phyloP scores from a whole-genome alignment of 1,284 basidiomycete genomes.

The Agaricales sp. region DNA sequence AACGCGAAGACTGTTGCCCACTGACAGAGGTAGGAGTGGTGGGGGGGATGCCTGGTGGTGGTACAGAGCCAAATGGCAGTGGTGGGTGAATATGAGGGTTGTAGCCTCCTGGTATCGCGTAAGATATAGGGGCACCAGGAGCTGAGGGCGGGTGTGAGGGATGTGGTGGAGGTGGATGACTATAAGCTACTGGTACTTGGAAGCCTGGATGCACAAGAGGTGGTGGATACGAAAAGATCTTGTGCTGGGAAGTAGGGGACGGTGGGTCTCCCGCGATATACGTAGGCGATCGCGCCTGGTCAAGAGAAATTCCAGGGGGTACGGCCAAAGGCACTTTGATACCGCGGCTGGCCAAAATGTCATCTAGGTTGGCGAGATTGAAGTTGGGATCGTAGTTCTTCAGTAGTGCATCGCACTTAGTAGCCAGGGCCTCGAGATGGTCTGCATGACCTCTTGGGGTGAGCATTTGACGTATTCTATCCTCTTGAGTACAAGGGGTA shows the following conservation, averaged over 20 bases:
- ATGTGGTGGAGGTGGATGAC: slow-evolving; percentile 22
- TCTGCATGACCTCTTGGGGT: slow-evolving; percentile 74
- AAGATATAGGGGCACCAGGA: slow-evolving; percentile 13
- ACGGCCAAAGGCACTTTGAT: slow-evolving; percentile 38
- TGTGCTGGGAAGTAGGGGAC: slow-evolving; percentile 1
- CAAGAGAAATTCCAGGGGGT: slow-evolving; percentile 17
- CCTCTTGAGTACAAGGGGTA: slow-evolving; percentile 72
- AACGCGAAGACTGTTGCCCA: slow-evolving; percentile 21
- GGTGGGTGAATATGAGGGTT: slow-evolving; percentile 28
- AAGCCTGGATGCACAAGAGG: slow-evolving; percentile 10
- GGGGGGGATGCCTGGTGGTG: slow-evolving; percentile 19
- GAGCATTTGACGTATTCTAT: slow-evolving; percentile 72
- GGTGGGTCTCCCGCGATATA: slow-evolving; percentile 5
- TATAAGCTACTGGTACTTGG: slow-evolving; percentile 14
- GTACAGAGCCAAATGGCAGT: slow-evolving; percentile 16
- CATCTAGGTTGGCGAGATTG: slow-evolving; percentile 53
- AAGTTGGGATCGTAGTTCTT: slow-evolving; percentile 61
- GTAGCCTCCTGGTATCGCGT: slow-evolving; percentile 30
- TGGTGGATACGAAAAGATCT: slow-evolving; percentile 6
- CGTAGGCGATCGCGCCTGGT: slow-evolving; percentile 29
- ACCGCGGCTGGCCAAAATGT: slow-evolving; percentile 51
- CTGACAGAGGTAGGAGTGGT: slow-evolving; percentile 12
- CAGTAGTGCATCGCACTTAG: slow-evolving; percentile 64
- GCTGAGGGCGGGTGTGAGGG: slow-evolving; percentile 24
- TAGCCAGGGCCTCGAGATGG: slow-evolving; percentile 63